These are phyloP conservation scores for Pisolithus marmoratus DNA, from an alignment of 768 basidiomycete genomes.

Conservation along the genomic window DNA sequence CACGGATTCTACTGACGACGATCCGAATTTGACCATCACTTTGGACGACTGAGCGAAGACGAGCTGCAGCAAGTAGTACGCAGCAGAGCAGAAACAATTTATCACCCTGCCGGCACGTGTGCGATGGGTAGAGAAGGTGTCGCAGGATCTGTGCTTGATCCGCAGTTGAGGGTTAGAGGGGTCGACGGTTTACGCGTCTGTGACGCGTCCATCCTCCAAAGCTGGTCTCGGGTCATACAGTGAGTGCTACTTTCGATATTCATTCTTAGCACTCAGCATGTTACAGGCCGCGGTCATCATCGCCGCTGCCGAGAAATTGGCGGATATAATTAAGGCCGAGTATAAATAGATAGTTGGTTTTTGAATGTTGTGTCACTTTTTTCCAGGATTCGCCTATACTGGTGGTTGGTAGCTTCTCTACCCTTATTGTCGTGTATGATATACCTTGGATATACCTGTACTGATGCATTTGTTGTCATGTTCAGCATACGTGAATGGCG, in stretches of 20 bases:
- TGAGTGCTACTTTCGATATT: constrained; percentile 16
- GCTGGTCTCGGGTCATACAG: constrained; percentile 41
- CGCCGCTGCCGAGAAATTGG: constrained; percentile 31
- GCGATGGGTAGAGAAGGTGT: constrained; percentile 35
- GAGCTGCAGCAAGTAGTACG: constrained; percentile 32
- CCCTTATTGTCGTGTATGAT: too few species aligned
- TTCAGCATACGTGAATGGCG: too few species aligned
- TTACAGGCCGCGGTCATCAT: constrained; percentile 23
- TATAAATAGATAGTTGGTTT: neutral
- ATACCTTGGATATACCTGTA: too few species aligned
- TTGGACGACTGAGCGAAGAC: constrained; percentile 28
- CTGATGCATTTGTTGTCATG: too few species aligned
- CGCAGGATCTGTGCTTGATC: constrained; percentile 37
- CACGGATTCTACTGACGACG: constrained; percentile 26
- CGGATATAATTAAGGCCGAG: constrained; percentile 27
- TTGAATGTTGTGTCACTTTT: too few species aligned
- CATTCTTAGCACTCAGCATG: neutral
- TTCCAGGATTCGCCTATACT: too few species aligned
- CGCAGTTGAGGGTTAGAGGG: constrained; percentile 39
- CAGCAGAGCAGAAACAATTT: constrained; percentile 34
- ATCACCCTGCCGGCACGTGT: constrained; percentile 38
- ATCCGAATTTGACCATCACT: constrained; percentile 32
- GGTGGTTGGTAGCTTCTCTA: too few species aligned
- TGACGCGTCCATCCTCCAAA: constrained; percentile 44
- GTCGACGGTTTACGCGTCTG: constrained; percentile 37